Evolutionary conservation across 1,284 basidiomycete species (phyloP).

Genomic region (Sphaerobolus stellatus): DNA sequence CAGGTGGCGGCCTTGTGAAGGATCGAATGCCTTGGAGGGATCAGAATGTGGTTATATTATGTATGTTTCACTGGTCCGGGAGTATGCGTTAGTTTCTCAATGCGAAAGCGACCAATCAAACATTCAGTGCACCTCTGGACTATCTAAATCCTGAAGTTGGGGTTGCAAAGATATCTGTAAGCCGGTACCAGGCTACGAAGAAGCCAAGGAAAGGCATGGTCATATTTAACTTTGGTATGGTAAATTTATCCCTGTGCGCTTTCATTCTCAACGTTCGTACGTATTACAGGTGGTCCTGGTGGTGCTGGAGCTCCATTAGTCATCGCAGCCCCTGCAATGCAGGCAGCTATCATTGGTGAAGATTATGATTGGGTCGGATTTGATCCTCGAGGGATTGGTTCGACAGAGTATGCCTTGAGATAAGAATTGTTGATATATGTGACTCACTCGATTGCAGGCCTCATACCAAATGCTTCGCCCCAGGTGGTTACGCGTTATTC

Average conservation of each 20-base stretch:
- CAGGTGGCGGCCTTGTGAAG: background rate
- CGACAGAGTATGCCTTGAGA: constrained; percentile 18
- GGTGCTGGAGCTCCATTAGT: constrained; percentile 17
- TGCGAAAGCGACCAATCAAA: background rate
- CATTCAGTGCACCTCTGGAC: constrained; percentile 34
- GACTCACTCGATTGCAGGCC: constrained; percentile 26
- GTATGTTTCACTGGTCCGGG: background rate
- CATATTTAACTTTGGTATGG: constrained; percentile 26
- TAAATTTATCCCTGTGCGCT: background rate
- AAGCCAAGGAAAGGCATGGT: constrained; percentile 23
- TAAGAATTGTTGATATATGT: background rate
- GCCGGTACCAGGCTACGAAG: constrained; percentile 23
- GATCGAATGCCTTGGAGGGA: background rate
- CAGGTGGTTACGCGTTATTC: constrained; percentile 31
- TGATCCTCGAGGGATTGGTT: constrained; percentile 43
- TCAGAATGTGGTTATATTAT: background rate
- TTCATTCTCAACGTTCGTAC: background rate
- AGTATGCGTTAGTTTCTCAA: background rate
- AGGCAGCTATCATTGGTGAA: constrained; percentile 22
- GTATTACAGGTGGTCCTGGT: constrained; percentile 33
- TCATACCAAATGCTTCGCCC: constrained; percentile 35
- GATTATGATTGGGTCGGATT: constrained; percentile 42
- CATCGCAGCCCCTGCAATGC: background rate
- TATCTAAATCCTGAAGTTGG: constrained; percentile 28
- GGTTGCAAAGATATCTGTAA: constrained; percentile 27